Evolutionary conservation across 2,329 filamentous ascomycete species (phyloP), one percentile per base, ranked within the genome.

Genomic region (Madurella fahalii): DNA sequence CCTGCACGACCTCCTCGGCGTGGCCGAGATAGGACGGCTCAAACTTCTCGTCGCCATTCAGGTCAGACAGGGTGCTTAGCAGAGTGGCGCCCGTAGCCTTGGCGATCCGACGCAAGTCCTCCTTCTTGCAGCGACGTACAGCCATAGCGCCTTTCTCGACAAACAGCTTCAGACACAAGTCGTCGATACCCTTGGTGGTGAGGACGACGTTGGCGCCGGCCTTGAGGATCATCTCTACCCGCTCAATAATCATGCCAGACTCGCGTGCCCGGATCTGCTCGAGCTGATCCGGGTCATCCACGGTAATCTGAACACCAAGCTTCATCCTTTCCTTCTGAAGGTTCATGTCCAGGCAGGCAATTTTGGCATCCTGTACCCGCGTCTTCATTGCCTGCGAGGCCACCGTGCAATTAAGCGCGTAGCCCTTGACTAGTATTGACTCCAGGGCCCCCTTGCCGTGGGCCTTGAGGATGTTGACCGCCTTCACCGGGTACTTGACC

Each of bases 301-400:
- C 89, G 12, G 94, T 97, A 67, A 99, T 96, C 74, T 99, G 93
- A 57, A 99, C 94, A 63, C 94, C 94, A 56, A 99, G 79, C 82
- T 99, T 97, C 94, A 99, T 97, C 64, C 93, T 84, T 79, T 97
- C 93, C 79, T 99, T 99, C 70, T 97, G 93, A 67, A 99, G 73
- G 74, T 99, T 99, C 84, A 99, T 97, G 71, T 99, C 94, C 58
- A 99, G 75, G 66, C 93, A 87, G 47, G 94, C 94, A 72, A 99
- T 99, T 79, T 95, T 97, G 63, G 94, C 94, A 72, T 97, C 92
- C 50, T 83, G 83, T 70, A 99, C 84, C 65, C 89, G 84, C 31
- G 94, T 99, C 66, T 85, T 90, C 94, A 99, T 99, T 44, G 94
- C 94, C 74, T 99, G 94, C 53, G 92, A 96, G 52, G 94, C 94